Conservation (phyloP, 2,329 filamentous ascomycete genomes). For the Cordyceps militaris region DNA sequence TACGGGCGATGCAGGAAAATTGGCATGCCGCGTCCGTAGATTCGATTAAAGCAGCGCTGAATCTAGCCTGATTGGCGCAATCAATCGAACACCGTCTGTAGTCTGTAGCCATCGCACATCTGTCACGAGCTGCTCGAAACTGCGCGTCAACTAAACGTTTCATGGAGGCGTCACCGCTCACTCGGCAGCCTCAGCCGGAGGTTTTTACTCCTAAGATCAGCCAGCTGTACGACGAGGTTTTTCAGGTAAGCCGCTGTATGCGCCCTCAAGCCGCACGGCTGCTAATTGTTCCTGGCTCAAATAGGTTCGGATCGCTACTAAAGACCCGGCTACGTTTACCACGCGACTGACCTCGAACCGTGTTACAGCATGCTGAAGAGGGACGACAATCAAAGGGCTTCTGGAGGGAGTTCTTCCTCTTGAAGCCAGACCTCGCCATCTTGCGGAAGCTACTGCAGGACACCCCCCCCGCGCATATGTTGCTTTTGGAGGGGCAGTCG, state of each 20-base stretch:
- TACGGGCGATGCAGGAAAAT: neutral
- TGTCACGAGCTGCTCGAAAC: neutral
- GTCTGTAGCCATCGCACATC: neutral
- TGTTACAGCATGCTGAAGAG: constrained; percentile 53
- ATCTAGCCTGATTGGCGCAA: neutral
- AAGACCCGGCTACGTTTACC: constrained; percentile 16
- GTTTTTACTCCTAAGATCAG: constrained; percentile 93
- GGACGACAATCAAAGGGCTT: constrained; percentile 77
- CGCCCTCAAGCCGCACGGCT: neutral
- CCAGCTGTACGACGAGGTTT: constrained; percentile 76
- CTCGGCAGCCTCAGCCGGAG: constrained; percentile 83
- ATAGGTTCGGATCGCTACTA: constrained; percentile 8
- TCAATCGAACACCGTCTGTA: neutral
- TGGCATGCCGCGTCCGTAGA: neutral
- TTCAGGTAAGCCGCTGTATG: constrained; percentile 49
- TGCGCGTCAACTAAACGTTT: constrained; percentile 1
- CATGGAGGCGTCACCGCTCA: constrained; percentile 90
- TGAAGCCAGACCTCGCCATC: constrained; percentile 67
- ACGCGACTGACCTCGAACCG: constrained; percentile 23
- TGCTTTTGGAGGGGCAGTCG: constrained; percentile 70
- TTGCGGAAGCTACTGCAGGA: constrained; percentile 62
- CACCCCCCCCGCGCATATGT: constrained; percentile 66
- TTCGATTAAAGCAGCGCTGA: neutral
- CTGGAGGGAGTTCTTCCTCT: constrained; percentile 92
- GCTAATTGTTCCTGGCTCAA: neutral